These are phyloP conservation scores for Geranomyces variabilis DNA, from an alignment of 192 early-diverging fungal species.

Conservation along the genomic window DNA sequence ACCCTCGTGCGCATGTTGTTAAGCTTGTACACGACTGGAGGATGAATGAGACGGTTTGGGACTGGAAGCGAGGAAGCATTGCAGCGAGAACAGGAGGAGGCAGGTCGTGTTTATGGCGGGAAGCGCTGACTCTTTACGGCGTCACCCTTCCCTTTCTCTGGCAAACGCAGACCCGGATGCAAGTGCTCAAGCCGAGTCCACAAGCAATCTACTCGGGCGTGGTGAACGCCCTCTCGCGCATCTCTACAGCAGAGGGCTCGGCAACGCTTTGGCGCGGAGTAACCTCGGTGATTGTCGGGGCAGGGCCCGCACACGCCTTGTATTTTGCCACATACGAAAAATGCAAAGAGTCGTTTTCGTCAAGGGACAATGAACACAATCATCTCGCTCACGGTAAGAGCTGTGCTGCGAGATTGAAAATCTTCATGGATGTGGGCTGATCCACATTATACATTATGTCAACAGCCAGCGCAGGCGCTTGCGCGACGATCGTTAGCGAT, in stretches of 20 bases:
- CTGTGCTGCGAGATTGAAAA: too few species aligned
- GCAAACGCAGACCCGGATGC: constrained; percentile 84
- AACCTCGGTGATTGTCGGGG: constrained; percentile 87
- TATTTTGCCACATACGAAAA: constrained; percentile 96
- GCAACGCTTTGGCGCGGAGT: constrained; percentile 92
- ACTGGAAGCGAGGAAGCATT: too few species aligned
- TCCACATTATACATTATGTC: neutral
- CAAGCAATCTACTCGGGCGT: constrained; percentile 73
- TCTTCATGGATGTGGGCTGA: neutral
- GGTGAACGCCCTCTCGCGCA: constrained; percentile 67
- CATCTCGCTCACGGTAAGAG: constrained; percentile 35
- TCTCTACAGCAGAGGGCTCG: constrained; percentile 75
- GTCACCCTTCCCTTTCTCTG: too few species aligned
- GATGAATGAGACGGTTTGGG: too few species aligned
- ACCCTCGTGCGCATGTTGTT: neutral
- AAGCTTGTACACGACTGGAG: too few species aligned
- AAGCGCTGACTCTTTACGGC: too few species aligned
- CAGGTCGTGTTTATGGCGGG: too few species aligned
- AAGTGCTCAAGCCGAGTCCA: constrained; percentile 73
- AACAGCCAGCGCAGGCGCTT: constrained; percentile 79
- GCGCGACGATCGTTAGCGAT: constrained; percentile 86
- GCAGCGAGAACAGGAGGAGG: too few species aligned
- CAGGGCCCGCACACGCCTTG: constrained; percentile 93
- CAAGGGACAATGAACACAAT: constrained; percentile 19
- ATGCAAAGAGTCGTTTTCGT: constrained; percentile 77